Conservation (phyloP, 192 early-diverging fungal genomes). For the Coemansia sp. region DNA sequence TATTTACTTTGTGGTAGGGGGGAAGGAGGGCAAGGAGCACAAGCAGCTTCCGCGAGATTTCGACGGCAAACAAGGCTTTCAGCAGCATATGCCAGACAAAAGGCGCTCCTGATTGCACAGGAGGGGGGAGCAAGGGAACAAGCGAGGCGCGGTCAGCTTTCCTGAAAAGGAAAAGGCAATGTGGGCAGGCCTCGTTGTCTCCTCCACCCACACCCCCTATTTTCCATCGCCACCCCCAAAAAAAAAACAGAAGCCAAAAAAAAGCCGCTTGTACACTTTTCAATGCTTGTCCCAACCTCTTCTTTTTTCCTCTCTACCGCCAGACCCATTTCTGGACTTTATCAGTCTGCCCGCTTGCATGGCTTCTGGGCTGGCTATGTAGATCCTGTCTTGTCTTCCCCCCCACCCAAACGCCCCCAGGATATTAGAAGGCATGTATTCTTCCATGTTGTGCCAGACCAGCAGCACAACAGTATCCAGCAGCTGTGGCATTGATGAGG, state of each 20-base stretch:
- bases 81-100: too few relatives aligned
- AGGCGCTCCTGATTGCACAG: not conserved
- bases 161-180: slow-evolving; percentile 6
- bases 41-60: too few relatives aligned
- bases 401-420: not conserved
- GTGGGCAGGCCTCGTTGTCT: not conserved
- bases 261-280: slow-evolving; percentile 2
- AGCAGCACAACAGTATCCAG: not conserved
- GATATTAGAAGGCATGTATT: not conserved
- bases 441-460: not conserved
- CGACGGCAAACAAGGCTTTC: too few relatives aligned
- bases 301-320: not conserved
- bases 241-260: slow-evolving; percentile 5
- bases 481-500: not conserved
- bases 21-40: too few relatives aligned
- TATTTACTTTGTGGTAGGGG: too few relatives aligned
- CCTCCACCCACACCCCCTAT: not conserved
- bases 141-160: not conserved
- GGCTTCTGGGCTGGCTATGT: slow-evolving; percentile 1
- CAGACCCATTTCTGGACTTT: slow-evolving; percentile 1
- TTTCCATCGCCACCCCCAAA: slow-evolving; percentile 3
- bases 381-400: not conserved
- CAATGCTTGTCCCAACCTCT: not conserved
- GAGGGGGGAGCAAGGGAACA: not conserved
- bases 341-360: not conserved